Evolutionary conservation across 2,329 filamentous ascomycete genomes (phyloP), one percentile per base, ranked within the genome.

Genomic region (Paraphaeosphaeria minitans): DNA sequence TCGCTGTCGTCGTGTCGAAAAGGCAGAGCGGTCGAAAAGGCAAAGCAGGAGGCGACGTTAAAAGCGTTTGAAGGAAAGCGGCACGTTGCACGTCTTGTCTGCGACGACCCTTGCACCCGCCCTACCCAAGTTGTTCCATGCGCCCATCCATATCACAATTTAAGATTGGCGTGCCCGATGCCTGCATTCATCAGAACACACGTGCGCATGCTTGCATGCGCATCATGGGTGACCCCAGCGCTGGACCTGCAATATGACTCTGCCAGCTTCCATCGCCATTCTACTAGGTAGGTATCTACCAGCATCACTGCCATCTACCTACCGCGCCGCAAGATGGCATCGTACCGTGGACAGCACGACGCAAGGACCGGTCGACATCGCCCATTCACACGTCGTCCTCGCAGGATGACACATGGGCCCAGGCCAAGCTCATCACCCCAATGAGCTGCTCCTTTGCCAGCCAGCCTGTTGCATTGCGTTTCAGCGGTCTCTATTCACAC

Each of bases 381-480:
- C 35, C 33, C 50, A 33, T 37, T 22, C 19, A n/a, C 13, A 43
- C 19, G 39, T 53, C 48, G 53, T 59, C 47, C 56, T 50, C 42
- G 35, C 57, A 47, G 35, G 42, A 56, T 53, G 41, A 58, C 43
- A 56, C 45, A 53, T 61, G 58, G 52, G 51, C 58, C 58, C 43
- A 61, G 58, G 33, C 46, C 52, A 58, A 58, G 10, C 52, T 55
- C 47, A 37, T 61, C 58, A 61, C 58, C 43, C 58, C 58, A 61
- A 61, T 61, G 55, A 58, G n/a, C 19, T n/a, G 1, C 27, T 14
- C n/a, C 24, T 10, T 21, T 14, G 39, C 24, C 54, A 56, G 46
- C 45, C 43, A 14, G n/a, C n/a, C 29, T 22, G 53, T 46, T 46
- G 48, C 35, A 54, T 50, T 41, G 37, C 31, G 48, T 53, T 53